Base-by-base conservation (phyloP, 345 rosid genomes). In the Citrus glauca region DNA sequence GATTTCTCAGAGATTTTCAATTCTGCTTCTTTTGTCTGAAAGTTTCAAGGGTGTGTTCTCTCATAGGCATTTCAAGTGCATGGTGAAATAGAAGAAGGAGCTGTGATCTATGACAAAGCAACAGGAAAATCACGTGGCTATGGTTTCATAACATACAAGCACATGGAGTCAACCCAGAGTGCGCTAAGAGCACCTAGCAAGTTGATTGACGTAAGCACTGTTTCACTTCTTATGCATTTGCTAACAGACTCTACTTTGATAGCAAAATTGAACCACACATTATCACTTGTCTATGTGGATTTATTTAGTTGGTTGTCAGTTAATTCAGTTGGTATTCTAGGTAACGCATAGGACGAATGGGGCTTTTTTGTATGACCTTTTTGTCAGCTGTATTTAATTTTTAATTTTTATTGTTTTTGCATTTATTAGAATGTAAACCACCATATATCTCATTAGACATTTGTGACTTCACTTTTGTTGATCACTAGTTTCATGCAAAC, bases 51-150 rank as follows among this genome's bases (percentile, higher is more conserved):
- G 33, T 48, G 32, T 71, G 16, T 69, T 85, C 71, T 81, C 61
- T 7, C 77, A 67, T 83, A 91, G 94, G 92, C 92, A 69, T 91
- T 91, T 83, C 85, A 0, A 69, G 71, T 77, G 64, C 92, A 89
- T 81, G 94, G 94, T 70, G 94, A 91, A 81, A 85, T 91, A 61
- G 94, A 91, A 83, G 94, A 91, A 85, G 94, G 92, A 62, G 91
- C 92, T 79, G 93, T 89, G 13, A 87, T 91, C 76, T 84, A 86
- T 80, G 95, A 91, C 80, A 91, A 91, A 80, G 79, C 84, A 75
- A 87, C 93, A 0, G 93, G 91, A 79, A 91, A 88, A 78, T 91
- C 95, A 27, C 92, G 93, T 68, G 95, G 95, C 65, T 91, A 91
- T 77, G 95, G 95, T 75, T 91, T 91, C 84, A 87, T 90, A 62